Evolutionary conservation across 1,139 yeast species (phyloP).

Genomic region (Torulaspora globosa): DNA sequence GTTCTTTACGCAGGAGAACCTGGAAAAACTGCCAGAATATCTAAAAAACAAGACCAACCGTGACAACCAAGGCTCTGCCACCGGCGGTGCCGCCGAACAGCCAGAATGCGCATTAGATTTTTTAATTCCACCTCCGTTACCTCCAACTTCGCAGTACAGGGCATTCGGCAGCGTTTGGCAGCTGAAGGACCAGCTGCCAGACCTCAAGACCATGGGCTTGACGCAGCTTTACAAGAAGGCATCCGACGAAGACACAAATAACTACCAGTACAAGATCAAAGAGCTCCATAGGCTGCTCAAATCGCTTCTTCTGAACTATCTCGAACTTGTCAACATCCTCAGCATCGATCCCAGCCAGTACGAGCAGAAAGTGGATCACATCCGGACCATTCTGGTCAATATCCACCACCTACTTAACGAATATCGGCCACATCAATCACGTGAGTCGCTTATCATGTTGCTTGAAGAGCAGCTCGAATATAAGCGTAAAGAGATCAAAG

Average conservation of each 20-base stretch:
- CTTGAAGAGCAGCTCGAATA: conserved; percentile 59
- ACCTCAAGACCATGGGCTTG: conserved; percentile 63
- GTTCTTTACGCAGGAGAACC: conserved; percentile 61
- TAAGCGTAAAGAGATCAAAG: conserved; percentile 50
- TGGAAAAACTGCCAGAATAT: conserved; percentile 40
- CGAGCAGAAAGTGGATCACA: conserved; percentile 62
- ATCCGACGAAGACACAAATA: conserved; percentile 23
- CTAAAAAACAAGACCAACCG: conserved; percentile 14
- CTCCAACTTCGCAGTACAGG: conserved; percentile 57
- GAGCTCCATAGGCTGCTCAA: conserved; percentile 68
- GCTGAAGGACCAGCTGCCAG: conserved; percentile 60
- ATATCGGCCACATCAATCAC: conserved; percentile 83
- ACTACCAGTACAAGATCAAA: conserved; percentile 52
- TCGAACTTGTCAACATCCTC: conserved; percentile 72
- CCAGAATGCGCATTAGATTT: conserved; percentile 42
- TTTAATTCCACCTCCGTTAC: conserved; percentile 63
- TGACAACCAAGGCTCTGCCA: conserved; percentile 10
- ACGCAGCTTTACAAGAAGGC: conserved; percentile 51
- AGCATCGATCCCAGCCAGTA: conserved; percentile 64
- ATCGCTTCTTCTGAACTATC: conserved; percentile 63
- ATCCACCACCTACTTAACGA: conserved; percentile 80
- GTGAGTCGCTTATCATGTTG: conserved; percentile 72
- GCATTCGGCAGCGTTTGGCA: conserved; percentile 85
- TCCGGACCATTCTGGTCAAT: conserved; percentile 70
- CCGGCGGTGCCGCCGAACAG: conserved; percentile 23